Evolutionary conservation across 768 basidiomycete genomes (phyloP).

Genomic region (Leccinellum albellum): DNA sequence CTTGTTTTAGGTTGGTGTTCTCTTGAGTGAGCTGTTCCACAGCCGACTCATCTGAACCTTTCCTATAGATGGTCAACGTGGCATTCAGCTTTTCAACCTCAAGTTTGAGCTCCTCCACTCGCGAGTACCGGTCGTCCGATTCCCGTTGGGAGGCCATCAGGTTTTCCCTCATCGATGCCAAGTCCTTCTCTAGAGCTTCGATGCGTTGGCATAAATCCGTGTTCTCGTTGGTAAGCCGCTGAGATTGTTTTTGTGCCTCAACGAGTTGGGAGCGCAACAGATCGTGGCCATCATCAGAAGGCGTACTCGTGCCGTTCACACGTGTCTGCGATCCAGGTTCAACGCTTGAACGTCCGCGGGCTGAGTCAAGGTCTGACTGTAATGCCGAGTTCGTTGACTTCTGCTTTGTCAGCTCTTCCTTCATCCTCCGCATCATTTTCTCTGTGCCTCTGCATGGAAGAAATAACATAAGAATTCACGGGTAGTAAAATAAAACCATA

Average conservation of each 20-base stretch:
- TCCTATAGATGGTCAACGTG: conserved; percentile 69
- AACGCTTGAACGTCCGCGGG: conserved; percentile 55
- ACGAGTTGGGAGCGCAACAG: conserved; percentile 64
- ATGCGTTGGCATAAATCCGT: conserved; percentile 71
- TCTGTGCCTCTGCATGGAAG: conserved; percentile 74
- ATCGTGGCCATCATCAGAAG: conserved; percentile 70
- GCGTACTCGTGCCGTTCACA: conserved; percentile 75
- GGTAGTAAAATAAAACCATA: conserved; percentile 17
- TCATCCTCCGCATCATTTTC: conserved; percentile 96
- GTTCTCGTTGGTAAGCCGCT: conserved; percentile 70
- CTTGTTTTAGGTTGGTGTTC: conserved; percentile 72
- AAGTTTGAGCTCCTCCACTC: conserved; percentile 75
- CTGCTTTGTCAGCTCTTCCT: conserved; percentile 90
- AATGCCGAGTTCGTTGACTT: conserved; percentile 76
- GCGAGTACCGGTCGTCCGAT: conserved; percentile 70
- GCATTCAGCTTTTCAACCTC: conserved; percentile 75
- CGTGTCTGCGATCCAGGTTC: conserved; percentile 50
- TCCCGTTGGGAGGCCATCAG: conserved; percentile 72
- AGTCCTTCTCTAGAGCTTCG: conserved; percentile 69
- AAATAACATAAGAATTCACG: conserved; percentile 13
- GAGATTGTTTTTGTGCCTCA: conserved; percentile 75
- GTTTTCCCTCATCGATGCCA: conserved; percentile 65
- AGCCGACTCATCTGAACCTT: conserved; percentile 71
- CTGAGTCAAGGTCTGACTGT: conserved; percentile 76
- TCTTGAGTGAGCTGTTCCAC: conserved; percentile 81